phyloP scores from a whole-genome alignment of 2,329 filamentous ascomycete genomes.

The Penicillium sclerotigenum region DNA sequence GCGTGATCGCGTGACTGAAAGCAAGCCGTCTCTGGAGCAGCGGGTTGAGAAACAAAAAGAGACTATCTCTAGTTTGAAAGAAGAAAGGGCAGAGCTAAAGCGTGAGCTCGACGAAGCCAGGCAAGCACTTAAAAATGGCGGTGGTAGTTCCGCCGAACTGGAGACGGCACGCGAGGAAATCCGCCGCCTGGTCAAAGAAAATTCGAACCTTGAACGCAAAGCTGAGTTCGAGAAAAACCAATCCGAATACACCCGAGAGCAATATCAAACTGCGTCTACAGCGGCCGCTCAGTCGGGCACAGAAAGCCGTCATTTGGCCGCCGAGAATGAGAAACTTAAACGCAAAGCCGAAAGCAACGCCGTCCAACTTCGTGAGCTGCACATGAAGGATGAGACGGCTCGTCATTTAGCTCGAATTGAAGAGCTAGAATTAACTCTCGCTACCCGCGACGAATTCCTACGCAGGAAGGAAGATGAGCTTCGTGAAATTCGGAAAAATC shows the following conservation, averaged over 20 bases:
- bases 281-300: slow-evolving; percentile 42
- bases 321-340: slow-evolving; percentile 38
- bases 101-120: slow-evolving; percentile 42
- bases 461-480: slow-evolving; percentile 46
- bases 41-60: slow-evolving; percentile 36
- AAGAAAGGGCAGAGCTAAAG: slow-evolving; percentile 38
- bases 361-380: slow-evolving; percentile 38
- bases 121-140: slow-evolving; percentile 39
- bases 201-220: slow-evolving; percentile 35
- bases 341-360: slow-evolving; percentile 39
- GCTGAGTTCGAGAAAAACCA: slow-evolving; percentile 44
- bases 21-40: slow-evolving; percentile 29
- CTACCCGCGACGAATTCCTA: slow-evolving; percentile 39
- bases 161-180: slow-evolving; percentile 43
- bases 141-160: slow-evolving; percentile 41
- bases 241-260: slow-evolving; percentile 46
- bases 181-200: slow-evolving; percentile 36
- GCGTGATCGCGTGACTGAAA: slow-evolving; percentile 33
- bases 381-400: slow-evolving; percentile 32
- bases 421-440: slow-evolving; percentile 39
- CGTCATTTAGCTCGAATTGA: slow-evolving; percentile 37
- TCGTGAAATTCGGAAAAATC: slow-evolving; percentile 44
- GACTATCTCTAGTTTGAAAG: slow-evolving; percentile 41
- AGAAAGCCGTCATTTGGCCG: slow-evolving; percentile 38
- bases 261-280: slow-evolving; percentile 48